Conservation (phyloP, 2,329 filamentous ascomycete genomes). For the Aureobasidium lini region DNA sequence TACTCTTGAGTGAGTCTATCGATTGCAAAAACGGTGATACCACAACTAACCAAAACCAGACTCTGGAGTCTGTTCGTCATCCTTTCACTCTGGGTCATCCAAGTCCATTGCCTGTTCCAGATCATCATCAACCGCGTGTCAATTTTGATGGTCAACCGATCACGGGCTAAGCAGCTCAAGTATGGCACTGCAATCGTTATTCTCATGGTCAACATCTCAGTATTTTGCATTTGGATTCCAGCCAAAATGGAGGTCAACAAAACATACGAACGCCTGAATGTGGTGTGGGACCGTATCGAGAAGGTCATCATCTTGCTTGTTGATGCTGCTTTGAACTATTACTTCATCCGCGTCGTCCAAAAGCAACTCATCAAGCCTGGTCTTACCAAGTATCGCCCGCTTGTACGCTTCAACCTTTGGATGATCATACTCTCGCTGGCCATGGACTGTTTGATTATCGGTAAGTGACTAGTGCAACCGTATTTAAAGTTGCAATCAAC, state of each 20-base stretch:
- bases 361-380: slow-evolving; percentile 41
- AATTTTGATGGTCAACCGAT: slow-evolving; percentile 20
- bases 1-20: neutral
- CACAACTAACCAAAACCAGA: neutral
- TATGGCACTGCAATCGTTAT: slow-evolving; percentile 29
- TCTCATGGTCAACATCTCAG: slow-evolving; percentile 26
- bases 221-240: slow-evolving; percentile 23
- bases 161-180: slow-evolving; percentile 29
- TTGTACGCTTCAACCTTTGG: slow-evolving; percentile 44
- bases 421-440: slow-evolving; percentile 44
- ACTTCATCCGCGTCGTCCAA: slow-evolving; percentile 38
- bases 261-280: slow-evolving; percentile 28
- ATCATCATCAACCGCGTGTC: slow-evolving; percentile 32
- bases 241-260: slow-evolving; percentile 28
- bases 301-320: slow-evolving; percentile 32
- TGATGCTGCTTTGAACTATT: slow-evolving; percentile 32
- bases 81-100: slow-evolving; percentile 13
- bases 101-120: slow-evolving; percentile 22
- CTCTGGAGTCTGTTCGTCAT: neutral
- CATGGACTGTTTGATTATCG: slow-evolving; percentile 44
- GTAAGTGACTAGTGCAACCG: slow-evolving; percentile 6
- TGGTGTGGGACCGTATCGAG: slow-evolving; percentile 32
- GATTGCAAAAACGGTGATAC: neutral
- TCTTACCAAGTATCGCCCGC: slow-evolving; percentile 43
- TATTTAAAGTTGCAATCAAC: neutral